Base-by-base conservation (phyloP, 192 early-diverging fungal species). In the Globomyces pollinis-pini region DNA sequence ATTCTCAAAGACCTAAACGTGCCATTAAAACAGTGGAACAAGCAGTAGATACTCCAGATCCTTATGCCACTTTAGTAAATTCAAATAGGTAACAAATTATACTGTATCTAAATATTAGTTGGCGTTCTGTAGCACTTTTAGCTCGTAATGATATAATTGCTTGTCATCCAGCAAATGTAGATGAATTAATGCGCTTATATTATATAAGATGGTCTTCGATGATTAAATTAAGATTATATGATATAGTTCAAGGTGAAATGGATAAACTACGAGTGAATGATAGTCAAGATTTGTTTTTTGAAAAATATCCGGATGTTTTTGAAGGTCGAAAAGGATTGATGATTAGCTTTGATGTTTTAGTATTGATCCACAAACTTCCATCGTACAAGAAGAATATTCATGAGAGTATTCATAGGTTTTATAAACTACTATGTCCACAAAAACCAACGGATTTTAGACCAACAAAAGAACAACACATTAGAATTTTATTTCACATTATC, bases 181-280 rank as follows among this genome's bases (percentile, higher is more conserved):
- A 62, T n/a, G 41, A 41, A 7, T 65, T 77, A 32, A 68, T 61
- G 60, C 38, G 56, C 12, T 64, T 66, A 5, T 77, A 71, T 70
- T 39, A 56, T 31, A 21, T 71, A 0, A 62, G 75, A 13, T 42
- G 68, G 43, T 30, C 41, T 2, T 70, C 75, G 0, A 50, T 77
- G 15, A 38, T 60, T 29, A 62, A 59, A 57, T 61, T 77, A 23
- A 60, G 41, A 18, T 39, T 70, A 11, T 52, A 47, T 33, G 75
- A 77, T 8, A 28, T 70, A 31, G 63, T 67, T 15, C 49, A 34
- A 34, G 26, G 30, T 11, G 75, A 77, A 57, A 42, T 69, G 34
- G 56, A 70, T 9, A 58, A 61, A 43, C 45, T 66, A 1, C 52
- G 60, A 23, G 28, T 15, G 21, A 50, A 58, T 16, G 44, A 54